Base-by-base conservation (phyloP, 169 alveolate species). In the Babesia bovis region DNA sequence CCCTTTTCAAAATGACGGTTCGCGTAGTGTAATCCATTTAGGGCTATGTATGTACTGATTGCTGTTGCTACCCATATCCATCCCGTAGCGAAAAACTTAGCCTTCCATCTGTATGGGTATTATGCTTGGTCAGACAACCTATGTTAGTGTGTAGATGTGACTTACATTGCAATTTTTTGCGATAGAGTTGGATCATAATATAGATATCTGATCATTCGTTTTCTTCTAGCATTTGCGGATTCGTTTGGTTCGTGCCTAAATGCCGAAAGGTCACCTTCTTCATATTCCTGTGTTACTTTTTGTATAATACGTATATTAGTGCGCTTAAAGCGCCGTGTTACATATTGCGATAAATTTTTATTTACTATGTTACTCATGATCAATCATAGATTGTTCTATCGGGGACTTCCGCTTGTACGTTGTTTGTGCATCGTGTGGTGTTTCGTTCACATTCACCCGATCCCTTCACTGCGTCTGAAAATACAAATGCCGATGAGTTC, bases 41-140 rank as follows among this genome's bases (percentile, higher is more conserved):
- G 36, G 9, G 84, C 77, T 30, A 44, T 21, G 41, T 65, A 71
- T n/a, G 84, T 55, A 19, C 36, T n/a, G 28, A 81, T 3, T 4
- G 74, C 71, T 6, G 81, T 49, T 2, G 51, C 71, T 10, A 55
- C 73, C 68, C 67, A 58, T 15, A 81, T 71, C 88, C 88, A 81
- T 17, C 88, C 88, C 23, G 78, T 70, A 4, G 88, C 84, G 32
- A 81, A 45, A 40, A 69, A 81, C 42, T 63, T 69, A 4, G 88
- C 85, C 49, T 60, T 71, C 58, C 32, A 41, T 12, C 52, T 58
- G 66, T 26, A 28, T 35, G n/a, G 66, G 50, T 41, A n/a, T n/a
- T n/a, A 15, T 15, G 19, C 35, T 1, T 21, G 35, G 52, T 23
- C n/a, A 26, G 7, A 21, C 3, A 50, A 9, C 32, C 3, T 50